Evolutionary conservation across 371 early-diverging fungal genomes (phyloP), one percentile per base, ranked within the genome.

Genomic region (Apophysomyces sp.): DNA sequence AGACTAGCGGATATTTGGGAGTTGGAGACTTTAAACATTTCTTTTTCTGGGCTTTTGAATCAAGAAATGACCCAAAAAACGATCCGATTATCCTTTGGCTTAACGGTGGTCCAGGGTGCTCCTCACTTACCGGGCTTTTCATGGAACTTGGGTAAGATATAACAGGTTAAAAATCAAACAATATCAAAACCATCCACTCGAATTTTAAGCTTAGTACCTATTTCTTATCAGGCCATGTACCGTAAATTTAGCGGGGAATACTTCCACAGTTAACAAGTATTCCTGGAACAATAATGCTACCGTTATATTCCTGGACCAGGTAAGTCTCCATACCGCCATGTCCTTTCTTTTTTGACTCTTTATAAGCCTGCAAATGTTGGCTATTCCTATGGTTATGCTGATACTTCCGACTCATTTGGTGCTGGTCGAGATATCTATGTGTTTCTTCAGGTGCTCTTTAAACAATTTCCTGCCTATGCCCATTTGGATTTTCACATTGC

Each of bases 1-100:
- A 68, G 69, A 63, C 57, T 24, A 69, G 62, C 32, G 91, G 90
- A 30, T 90, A 90, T 65, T 62, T 90, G 30, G 88, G 89, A 59
- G 65, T 83, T 49, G 84, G 78, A 7, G 57, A 70, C 0, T 82
- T 81, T 44, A 84, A 84, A 66, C 88, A 89, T 64, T 83, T 91
- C 67, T 95, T 92, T 80, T 94, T 94, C 74, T 93, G 93, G 93
- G 90, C 93, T 81, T 95, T 95, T 74, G 94, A 94, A 65, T 91
- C 92, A 11, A 86, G 92, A 53, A 78, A 80, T 60, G 74, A 88
- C 8, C 92, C 94, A 16, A 54, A 67, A 34, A 74, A 76, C 1
- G 94, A 94, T 58, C 95, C 94, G 2, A 63, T 93, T 53, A 86
- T 93, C 13, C 81, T 94, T 27, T 94, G 94, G 94, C 72, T 92